These are phyloP conservation scores for Scedosporium boydii DNA, from an alignment of 2,329 filamentous ascomycete species.

Conservation along the genomic window DNA sequence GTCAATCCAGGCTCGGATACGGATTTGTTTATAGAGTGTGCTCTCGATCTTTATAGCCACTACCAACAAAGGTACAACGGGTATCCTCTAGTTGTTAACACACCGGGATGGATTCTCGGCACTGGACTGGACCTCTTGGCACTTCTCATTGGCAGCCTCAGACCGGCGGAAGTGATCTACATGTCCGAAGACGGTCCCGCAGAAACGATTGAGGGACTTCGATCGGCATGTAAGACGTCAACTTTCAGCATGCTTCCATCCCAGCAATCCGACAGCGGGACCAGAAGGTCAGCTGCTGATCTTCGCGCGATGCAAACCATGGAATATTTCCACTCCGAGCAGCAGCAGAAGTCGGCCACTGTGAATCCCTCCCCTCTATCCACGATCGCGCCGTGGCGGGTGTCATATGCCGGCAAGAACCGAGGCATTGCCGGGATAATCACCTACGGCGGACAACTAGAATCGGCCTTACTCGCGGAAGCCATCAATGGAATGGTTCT, in stretches of 20 bases:
- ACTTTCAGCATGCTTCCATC: constrained; percentile 47
- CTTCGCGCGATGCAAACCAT: constrained; percentile 67
- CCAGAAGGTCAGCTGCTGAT: constrained; percentile 53
- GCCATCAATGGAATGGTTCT: constrained; percentile 63
- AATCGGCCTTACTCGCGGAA: constrained; percentile 48
- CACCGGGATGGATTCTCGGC: constrained; percentile 64
- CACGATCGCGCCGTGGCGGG: constrained; percentile 47
- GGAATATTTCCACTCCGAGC: constrained; percentile 59
- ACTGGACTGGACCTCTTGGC: constrained; percentile 57
- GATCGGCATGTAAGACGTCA: constrained; percentile 28
- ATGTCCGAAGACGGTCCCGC: constrained; percentile 55
- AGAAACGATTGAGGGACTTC: constrained; percentile 46
- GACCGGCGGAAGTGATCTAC: constrained; percentile 55
- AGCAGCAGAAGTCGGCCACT: not conserved
- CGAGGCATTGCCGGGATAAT: constrained; percentile 55
- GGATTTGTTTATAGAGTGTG: constrained; percentile 56
- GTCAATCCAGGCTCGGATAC: constrained; percentile 57
- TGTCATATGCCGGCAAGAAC: constrained; percentile 43
- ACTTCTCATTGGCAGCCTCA: constrained; percentile 42
- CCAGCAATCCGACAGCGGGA: constrained; percentile 41
- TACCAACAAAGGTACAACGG: constrained; percentile 38
- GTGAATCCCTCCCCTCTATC: constrained; percentile 51
- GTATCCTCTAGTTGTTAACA: constrained; percentile 60
- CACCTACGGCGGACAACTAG: constrained; percentile 56
- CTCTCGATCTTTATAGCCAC: constrained; percentile 49